These are phyloP conservation scores for Cryphonectria naterciae DNA, from an alignment of 2,329 filamentous ascomycete species.

Conservation along the genomic window DNA sequence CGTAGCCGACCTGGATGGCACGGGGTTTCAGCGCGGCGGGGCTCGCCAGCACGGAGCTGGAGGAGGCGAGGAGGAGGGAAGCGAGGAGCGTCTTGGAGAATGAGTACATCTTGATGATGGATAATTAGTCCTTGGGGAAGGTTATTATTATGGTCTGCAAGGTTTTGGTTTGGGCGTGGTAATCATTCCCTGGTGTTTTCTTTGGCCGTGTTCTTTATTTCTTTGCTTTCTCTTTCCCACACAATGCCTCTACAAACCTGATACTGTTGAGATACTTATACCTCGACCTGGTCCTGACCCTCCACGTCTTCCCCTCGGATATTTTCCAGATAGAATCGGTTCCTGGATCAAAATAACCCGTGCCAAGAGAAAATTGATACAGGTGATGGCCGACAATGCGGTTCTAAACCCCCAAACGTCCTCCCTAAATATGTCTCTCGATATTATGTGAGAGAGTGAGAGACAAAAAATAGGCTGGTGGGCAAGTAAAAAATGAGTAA, in stretches of 20 bases:
- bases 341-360: not conserved
- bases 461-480: not conserved
- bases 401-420: not conserved
- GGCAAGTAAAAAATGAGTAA: not conserved
- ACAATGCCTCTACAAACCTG: not conserved
- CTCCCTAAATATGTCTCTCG: not conserved
- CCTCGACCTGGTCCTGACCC: not conserved
- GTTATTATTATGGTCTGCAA: not conserved
- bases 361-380: not conserved
- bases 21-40: not conserved
- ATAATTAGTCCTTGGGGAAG: not conserved
- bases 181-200: not conserved
- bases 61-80: not conserved
- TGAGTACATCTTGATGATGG: not conserved
- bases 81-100: not conserved
- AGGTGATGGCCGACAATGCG: not conserved
- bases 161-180: not conserved
- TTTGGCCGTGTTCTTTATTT: not conserved
- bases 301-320: not conserved
- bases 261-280: not conserved
- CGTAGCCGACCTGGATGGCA: conserved; percentile 9
- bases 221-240: not conserved
- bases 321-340: not conserved
- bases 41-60: conserved; percentile 10
- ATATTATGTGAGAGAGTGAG: not conserved